A percentile compares a stretch with the other conserved stretches of the same genome.
These are phyloP conservation scores for Epichloe coenophiala DNA, from an alignment of 2,329 filamentous ascomycete genomes.

Conservation along the genomic window DNA sequence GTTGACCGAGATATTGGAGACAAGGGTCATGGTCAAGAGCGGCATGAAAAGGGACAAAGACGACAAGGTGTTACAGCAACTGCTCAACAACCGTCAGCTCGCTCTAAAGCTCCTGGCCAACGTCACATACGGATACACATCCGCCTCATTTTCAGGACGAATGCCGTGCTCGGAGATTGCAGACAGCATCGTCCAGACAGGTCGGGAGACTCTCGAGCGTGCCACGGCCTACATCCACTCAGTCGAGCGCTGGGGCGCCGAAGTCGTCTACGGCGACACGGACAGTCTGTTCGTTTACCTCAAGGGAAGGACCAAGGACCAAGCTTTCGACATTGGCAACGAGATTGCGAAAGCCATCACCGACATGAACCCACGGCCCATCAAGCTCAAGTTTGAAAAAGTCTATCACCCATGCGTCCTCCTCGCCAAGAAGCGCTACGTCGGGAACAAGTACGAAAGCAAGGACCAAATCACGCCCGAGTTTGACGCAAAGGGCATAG, in stretches of 20 bases:
- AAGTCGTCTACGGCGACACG: slow-evolving; percentile 96
- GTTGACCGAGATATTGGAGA: slow-evolving; percentile 90
- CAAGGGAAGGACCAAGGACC: slow-evolving; percentile 70
- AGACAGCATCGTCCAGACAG: slow-evolving; percentile 95
- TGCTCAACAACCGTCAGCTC: slow-evolving; percentile 86
- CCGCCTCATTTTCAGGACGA: slow-evolving; percentile 86
- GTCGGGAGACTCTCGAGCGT: slow-evolving; percentile 84
- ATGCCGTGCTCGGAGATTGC: slow-evolving; percentile 98
- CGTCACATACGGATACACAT: slow-evolving; percentile 96
- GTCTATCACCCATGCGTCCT: slow-evolving; percentile 93
- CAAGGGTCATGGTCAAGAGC: slow-evolving; percentile 92
- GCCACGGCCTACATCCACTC: slow-evolving; percentile 89
- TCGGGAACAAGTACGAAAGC: slow-evolving; percentile 91
- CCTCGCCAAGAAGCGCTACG: slow-evolving; percentile 93
- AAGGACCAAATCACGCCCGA: slow-evolving; percentile 64
- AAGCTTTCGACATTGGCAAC: slow-evolving; percentile 85
- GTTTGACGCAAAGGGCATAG: slow-evolving; percentile 96
- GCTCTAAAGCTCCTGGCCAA: slow-evolving; percentile 96
- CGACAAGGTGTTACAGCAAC: slow-evolving; percentile 69
- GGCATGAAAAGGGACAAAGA: slow-evolving; percentile 92
- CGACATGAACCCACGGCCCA: slow-evolving; percentile 73
- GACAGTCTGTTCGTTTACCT: slow-evolving; percentile 89
- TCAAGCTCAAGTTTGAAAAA: slow-evolving; percentile 98
- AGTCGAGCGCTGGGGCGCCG: slow-evolving; percentile 74
- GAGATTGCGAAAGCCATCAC: slow-evolving; percentile 86